Conservation (phyloP, 176 grass and related monocot species). For the Oryza nivara region DNA sequence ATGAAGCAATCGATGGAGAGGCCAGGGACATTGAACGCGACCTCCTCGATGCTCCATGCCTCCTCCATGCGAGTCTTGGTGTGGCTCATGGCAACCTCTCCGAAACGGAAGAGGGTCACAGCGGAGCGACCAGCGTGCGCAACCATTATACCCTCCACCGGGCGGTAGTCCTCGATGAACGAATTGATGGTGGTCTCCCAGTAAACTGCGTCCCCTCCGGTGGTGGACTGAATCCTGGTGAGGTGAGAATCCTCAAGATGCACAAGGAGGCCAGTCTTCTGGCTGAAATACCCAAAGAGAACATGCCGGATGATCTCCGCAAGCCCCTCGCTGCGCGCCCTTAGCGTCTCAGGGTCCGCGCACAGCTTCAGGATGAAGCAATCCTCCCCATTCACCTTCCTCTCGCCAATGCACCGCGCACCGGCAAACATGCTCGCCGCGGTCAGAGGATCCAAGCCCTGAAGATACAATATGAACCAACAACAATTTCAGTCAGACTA, state of each 20-base stretch:
- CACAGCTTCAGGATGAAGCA: conserved; percentile 89
- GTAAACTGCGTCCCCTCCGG: conserved; percentile 81
- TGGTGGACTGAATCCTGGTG: conserved; percentile 73
- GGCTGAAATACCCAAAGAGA: conserved; percentile 87
- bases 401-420: conserved; percentile 77
- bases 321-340: conserved; percentile 71
- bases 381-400: conserved; percentile 82
- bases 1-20: conserved; percentile 89
- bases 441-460: conserved; percentile 87
- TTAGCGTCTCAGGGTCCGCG: conserved; percentile 74
- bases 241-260: conserved; percentile 82
- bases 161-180: conserved; percentile 75
- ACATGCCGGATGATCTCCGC: conserved; percentile 86
- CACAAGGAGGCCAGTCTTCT: conserved; percentile 74
- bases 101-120: conserved; percentile 79
- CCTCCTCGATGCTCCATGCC: conserved; percentile 87
- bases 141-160: conserved; percentile 75
- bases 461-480: conserved; percentile 22
- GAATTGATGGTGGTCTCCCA: conserved; percentile 90
- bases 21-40: conserved; percentile 75
- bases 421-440: conserved; percentile 75
- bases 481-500: background rate
- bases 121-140: conserved; percentile 69
- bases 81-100: conserved; percentile 79
- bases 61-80: conserved; percentile 88